Base-by-base conservation (phyloP, 306 rosid genomes). In the Mimosa bimucronata region DNA sequence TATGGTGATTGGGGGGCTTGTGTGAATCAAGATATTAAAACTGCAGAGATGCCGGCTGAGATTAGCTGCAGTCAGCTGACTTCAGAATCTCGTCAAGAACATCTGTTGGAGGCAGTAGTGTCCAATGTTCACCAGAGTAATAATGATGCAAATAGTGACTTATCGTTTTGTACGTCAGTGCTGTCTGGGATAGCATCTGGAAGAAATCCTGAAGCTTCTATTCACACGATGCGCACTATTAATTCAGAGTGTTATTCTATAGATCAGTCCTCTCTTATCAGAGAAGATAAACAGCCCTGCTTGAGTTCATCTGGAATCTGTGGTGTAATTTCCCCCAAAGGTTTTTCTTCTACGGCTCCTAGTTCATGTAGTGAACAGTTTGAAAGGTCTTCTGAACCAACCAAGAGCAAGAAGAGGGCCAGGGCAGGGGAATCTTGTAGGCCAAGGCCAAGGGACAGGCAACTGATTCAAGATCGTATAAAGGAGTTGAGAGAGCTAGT, bases 361-460 rank as follows among this genome's bases (percentile, higher is more conserved):
- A 86, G 97, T 83, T 83, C 93, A 31, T 84, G 87, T 75, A 90
- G 97, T 66, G 97, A 90, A 78, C 96, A 79, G 80, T 78, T 86
- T 82, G 98, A 92, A 72, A 87, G 92, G 75, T 88, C 93, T 28
- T 90, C 97, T 9, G 97, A 82, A 72, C 94, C 94, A 26, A 77
- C 88, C 50, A 95, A 91, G 86, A 92, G 87, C 84, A 96, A 93
- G 84, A 95, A 94, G 89, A 91, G 97, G 83, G 91, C 97, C 41
- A 86, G 93, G 79, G 93, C 97, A 2, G 97, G 99, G 68, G 99
- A 93, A 84, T 91, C 85, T 84, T 83, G 91, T 84, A 91, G 97
- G 85, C 99, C 99, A 55, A 89, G 99, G 82, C 99, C 98, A 34
- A 91, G 99, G 91, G 99, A 96, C 86, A 86, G 99, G 74, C 99